Evolutionary conservation across 2,329 filamentous ascomycete species (phyloP), one percentile per base, ranked within the genome.

Genomic region (Monosporascus sp.): DNA sequence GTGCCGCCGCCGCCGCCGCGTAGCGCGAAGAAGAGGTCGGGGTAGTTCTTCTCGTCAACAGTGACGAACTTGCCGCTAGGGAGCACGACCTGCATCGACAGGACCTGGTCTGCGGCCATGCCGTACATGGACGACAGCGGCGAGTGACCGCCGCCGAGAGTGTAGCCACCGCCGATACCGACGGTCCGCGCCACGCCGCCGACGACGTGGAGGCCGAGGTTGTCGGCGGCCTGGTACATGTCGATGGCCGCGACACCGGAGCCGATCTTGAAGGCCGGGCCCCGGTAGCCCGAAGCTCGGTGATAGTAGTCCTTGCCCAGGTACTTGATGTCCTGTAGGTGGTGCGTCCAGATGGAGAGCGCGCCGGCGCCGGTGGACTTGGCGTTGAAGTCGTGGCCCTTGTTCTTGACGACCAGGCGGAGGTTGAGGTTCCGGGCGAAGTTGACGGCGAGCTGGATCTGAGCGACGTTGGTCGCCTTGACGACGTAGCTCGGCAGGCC

Each of bases 231-330:
- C 22, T 74, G 71, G 59, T 82, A 83, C 3, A 81, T 66, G 53
- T 83, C 78, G 37, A 69, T 68, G 2, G 75, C 77, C 54, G 79
- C 69, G 7, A 83, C 75, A 49, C 81, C 81, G n/a, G 79, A 72
- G 2, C 78, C 80, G 24, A 81, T 68, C 64, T 80, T 82, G 58
- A 83, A 73, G 1, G 80, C 81, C 2, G 75, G 69, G 1, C 79
- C 78, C 20, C 37, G 27, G 31, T 60, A 57, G 18, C 58, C 56
- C 2, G 58, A 60, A 25, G 51, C 25, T 7, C 24, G 24, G 39
- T 60, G 58, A 0, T 61, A 62, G 53, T 73, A 75, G 2, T 55
- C 52, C 8, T 59, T 47, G 35, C 60, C 58, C 3, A 63, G 44
- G 46, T 68, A 71, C 37, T 63, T 53, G 31, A 70, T 65, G 49